Evolutionary conservation across 257 asterid species (phyloP).

Genomic region (Marsdenia floribunda): DNA sequence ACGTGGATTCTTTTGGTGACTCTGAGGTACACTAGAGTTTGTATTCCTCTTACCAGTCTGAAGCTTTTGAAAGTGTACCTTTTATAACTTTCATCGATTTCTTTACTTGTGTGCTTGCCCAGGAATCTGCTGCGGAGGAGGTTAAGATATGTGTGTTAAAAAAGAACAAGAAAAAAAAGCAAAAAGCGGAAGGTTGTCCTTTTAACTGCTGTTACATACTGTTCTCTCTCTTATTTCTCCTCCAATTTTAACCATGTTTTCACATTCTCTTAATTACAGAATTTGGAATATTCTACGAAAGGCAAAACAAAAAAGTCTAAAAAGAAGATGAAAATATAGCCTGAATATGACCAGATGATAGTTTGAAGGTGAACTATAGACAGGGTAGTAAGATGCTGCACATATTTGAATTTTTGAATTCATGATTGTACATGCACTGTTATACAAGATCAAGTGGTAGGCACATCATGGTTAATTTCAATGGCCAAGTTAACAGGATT

Average conservation of each 20-base stretch:
- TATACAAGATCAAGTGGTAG: background rate
- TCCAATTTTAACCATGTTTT: background rate
- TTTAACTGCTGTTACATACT: background rate
- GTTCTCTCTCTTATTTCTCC: constrained; percentile 2
- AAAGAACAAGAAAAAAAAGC: constrained; percentile 39
- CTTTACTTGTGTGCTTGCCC: constrained; percentile 23
- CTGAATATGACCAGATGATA: background rate
- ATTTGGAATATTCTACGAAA: constrained; percentile 25
- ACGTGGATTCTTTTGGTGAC: constrained; percentile 68
- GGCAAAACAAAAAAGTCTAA: constrained; percentile 28
- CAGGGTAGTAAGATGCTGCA: background rate
- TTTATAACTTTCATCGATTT: background rate
- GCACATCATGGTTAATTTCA: background rate
- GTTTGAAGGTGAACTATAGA: background rate
- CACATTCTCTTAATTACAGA: constrained; percentile 32
- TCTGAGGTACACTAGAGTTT: constrained; percentile 42
- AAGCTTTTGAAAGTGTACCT: background rate
- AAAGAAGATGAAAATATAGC: constrained; percentile 55
- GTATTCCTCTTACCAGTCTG: background rate
- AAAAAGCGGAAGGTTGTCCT: constrained; percentile 42
- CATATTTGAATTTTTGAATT: too few species aligned
- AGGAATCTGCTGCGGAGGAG: constrained; percentile 40
- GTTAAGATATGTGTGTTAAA: constrained; percentile 20
- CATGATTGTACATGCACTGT: background rate
- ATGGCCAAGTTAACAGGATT: background rate